phyloP scores from a whole-genome alignment of 768 basidiomycete species.

The Crassisporium funariophilum region DNA sequence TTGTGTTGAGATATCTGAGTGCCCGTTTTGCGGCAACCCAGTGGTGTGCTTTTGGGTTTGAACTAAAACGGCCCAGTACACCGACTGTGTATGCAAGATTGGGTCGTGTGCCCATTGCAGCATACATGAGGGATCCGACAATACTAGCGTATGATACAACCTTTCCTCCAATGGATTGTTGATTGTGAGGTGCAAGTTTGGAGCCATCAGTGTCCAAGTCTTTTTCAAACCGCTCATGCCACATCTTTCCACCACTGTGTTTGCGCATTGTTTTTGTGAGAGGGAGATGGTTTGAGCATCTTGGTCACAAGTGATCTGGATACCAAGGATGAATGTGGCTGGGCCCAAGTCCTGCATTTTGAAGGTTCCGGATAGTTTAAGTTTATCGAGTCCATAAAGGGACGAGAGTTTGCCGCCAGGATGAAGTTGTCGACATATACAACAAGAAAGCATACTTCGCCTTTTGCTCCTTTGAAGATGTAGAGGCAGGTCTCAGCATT shows the following conservation, averaged over 20 bases:
- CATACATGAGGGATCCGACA: slow-evolving; percentile 27
- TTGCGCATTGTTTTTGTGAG: no score
- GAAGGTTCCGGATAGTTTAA: slow-evolving; percentile 15
- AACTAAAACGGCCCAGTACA: slow-evolving; percentile 3
- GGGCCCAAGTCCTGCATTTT: slow-evolving; percentile 27
- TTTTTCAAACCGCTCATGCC: slow-evolving; percentile 10
- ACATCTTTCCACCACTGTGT: no score
- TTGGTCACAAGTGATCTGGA: slow-evolving; percentile 19
- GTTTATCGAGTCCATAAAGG: no score
- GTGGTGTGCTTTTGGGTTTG: slow-evolving; percentile 15
- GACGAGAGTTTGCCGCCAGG: slow-evolving; percentile 6
- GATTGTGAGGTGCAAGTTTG: slow-evolving; percentile 9
- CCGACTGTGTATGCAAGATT: slow-evolving; percentile 25
- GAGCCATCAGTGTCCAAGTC: slow-evolving; percentile 12
- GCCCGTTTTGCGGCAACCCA: slow-evolving; percentile 15
- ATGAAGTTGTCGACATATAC: no score
- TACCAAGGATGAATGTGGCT: slow-evolving; percentile 25
- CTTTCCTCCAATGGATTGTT: slow-evolving; percentile 14
- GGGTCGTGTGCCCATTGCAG: slow-evolving; percentile 19
- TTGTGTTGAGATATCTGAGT: slow-evolving; percentile 13
- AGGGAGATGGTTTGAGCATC: background rate
- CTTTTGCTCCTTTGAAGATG: no score
- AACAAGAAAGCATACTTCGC: slow-evolving; percentile 10
- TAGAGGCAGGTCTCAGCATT: slow-evolving; percentile 14
- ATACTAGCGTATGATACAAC: slow-evolving; percentile 12